Base-by-base conservation (phyloP, 805 yeast genomes). In the Metschnikowia orientalis region DNA sequence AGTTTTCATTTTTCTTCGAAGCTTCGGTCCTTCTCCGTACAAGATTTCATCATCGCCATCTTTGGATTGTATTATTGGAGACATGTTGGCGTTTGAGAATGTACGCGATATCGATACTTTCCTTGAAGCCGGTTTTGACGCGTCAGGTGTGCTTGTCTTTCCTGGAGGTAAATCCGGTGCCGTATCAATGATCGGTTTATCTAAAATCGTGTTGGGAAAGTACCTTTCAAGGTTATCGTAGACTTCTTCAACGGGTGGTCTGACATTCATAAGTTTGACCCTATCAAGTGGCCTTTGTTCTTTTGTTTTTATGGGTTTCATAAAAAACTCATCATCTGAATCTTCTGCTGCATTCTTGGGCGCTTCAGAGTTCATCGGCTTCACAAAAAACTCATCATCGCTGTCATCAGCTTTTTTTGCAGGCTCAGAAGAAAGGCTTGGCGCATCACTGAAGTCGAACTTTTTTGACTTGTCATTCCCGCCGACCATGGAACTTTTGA, bases 221-320 rank as follows among this genome's bases (percentile, higher is more conserved):
- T 84, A 92, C 50, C 76, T 75, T 46, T 92, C 99, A 41, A 92
- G 71, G 48, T 92, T 89, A 35, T 87, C 86, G 54, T 89, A 92
- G 18, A 92, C 81, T 25, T 85, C 94, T 51, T 90, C 97, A 1
- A 95, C 82, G 0, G 97, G 88, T 2, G 99, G 99, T 54, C 99
- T 77, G 10, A 92, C 81, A 6, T 81, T 79, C 86, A 64, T 59
- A 4, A 37, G 42, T 29, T 44, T 30, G 34, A 36, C 21, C 25
- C 37, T 6, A n/a, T 13, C 6, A 18, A 20, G 9, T 14, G 15
- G 17, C 18, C 18, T 6, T 10, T 6, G 8, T n/a, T 23, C 23
- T n/a, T 21, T 16, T 8, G 15, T 8, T 17, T 37, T 37, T 21
- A 26, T 30, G 6, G 41, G 47, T 17, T 49, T 49, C 36, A 49